phyloP scores from a whole-genome alignment of 2,329 filamentous ascomycete species.

The Colletotrichum shisoi region DNA sequence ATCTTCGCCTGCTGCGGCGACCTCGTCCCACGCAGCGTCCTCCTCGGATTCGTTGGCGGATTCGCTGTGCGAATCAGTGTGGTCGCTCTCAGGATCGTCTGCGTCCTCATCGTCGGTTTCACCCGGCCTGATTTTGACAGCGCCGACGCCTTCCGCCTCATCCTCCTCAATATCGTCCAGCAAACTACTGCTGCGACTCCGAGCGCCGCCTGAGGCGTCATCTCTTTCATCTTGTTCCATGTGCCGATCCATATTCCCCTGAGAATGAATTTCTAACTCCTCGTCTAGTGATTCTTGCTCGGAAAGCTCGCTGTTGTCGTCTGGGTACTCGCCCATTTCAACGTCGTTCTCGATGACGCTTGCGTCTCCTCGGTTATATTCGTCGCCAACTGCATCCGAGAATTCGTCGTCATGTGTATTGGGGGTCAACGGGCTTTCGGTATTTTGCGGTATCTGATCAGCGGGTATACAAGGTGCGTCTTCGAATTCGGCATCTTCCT shows the following conservation, averaged over 20 bases:
- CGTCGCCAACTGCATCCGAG: conserved; percentile 21
- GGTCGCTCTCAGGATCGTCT: conserved; percentile 53
- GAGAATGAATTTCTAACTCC: conserved; percentile 49
- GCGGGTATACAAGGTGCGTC: conserved; percentile 48
- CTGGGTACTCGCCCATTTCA: conserved; percentile 48
- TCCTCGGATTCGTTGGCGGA: conserved; percentile 64
- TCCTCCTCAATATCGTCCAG: conserved; percentile 42
- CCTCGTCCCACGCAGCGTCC: conserved; percentile 67
- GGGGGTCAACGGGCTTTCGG: conserved; percentile 23
- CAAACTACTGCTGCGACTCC: conserved; percentile 30
- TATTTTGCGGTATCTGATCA: conserved; percentile 40
- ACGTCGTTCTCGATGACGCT: conserved; percentile 46
- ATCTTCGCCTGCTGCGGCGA: conserved; percentile 62
- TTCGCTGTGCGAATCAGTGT: conserved; percentile 57
- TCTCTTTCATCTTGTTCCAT: conserved; percentile 46
- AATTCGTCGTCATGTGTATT: conserved; percentile 23
- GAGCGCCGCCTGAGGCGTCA: conserved; percentile 27
- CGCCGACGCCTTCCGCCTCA: conserved; percentile 63
- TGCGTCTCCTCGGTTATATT: conserved; percentile 42
- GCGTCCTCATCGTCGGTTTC: conserved; percentile 58
- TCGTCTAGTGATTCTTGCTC: conserved; percentile 51
- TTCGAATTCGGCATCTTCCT: conserved; percentile 54
- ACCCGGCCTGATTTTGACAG: conserved; percentile 64
- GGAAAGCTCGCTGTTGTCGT: conserved; percentile 47
- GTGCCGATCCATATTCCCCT: conserved; percentile 52